Evolutionary conservation across 345 rosid species (phyloP).

Genomic region (Arabis hirsuta): DNA sequence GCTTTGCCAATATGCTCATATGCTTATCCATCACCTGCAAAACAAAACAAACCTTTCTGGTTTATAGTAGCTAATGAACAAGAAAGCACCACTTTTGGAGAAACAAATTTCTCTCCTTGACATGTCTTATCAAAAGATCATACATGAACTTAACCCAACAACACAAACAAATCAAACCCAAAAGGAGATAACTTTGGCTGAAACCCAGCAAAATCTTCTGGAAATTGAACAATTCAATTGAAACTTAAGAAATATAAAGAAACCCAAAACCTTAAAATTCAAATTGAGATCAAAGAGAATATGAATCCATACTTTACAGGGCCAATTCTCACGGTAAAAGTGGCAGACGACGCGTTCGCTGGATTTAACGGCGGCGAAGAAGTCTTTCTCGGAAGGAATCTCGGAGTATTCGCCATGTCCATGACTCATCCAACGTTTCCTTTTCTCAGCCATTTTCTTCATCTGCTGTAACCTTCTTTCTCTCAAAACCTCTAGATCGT

Average conservation of each 20-base stretch:
- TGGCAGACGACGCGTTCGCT: slow-evolving; percentile 97
- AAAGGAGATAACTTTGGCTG: not conserved
- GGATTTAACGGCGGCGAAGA: slow-evolving; percentile 82
- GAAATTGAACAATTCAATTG: not conserved
- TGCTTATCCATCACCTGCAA: slow-evolving; percentile 96
- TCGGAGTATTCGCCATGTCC: slow-evolving; percentile 95
- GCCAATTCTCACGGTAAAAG: slow-evolving; percentile 98
- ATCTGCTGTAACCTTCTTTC: slow-evolving; percentile 86
- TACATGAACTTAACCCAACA: not conserved
- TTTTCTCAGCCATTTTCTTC: slow-evolving; percentile 96
- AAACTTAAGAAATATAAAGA: not conserved
- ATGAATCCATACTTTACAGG: slow-evolving; percentile 69
- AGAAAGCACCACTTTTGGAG: not conserved
- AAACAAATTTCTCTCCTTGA: not conserved
- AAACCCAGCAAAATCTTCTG: not conserved
- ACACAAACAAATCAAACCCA: not conserved
- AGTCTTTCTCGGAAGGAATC: slow-evolving; percentile 82
- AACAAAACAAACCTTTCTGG: slow-evolving; percentile 12
- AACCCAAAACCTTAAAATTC: not conserved
- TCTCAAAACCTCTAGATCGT: slow-evolving; percentile 82
- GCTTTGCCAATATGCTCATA: slow-evolving; percentile 79
- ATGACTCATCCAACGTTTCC: slow-evolving; percentile 90
- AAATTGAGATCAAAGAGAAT: not conserved
- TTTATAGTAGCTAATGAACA: slow-evolving; percentile 6
- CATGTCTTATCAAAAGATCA: slow-evolving; percentile 18